A percentile compares a stretch with the other conserved stretches of the same genome.
Evolutionary conservation across 352 stramenopile species (phyloP).

Genomic region (Phytophthora kernoviae): DNA sequence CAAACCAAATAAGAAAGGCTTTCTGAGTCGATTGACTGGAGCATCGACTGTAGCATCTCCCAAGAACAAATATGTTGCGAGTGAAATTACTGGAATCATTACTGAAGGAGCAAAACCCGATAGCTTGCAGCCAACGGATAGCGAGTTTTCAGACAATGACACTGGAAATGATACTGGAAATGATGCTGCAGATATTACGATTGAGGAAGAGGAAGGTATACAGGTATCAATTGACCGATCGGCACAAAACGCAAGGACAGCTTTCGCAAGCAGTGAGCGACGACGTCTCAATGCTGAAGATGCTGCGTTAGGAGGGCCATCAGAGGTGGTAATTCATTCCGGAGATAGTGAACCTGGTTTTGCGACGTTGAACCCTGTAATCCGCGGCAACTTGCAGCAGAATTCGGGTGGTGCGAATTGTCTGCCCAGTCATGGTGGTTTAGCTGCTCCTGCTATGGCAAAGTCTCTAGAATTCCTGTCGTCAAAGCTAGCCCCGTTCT

Average conservation of each 20-base stretch:
- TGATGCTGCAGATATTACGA: conserved; percentile 15
- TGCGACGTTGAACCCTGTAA: conserved; percentile 70
- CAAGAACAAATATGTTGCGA: conserved; percentile 26
- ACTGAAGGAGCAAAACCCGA: conserved; percentile 20
- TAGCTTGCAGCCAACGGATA: not conserved
- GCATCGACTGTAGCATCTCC: conserved; percentile 8
- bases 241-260: not conserved
- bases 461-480: conserved; percentile 25
- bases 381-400: conserved; percentile 29
- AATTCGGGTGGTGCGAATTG: conserved; percentile 6
- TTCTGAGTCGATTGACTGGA: conserved; percentile 33
- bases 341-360: conserved; percentile 71
- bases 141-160: conserved; percentile 2
- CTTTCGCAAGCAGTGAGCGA: conserved; percentile 4
- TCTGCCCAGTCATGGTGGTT: conserved; percentile 17
- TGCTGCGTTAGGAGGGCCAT: conserved; percentile 29
- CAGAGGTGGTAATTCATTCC: conserved; percentile 79
- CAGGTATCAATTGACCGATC: conserved; percentile 49
- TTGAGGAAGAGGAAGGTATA: conserved; percentile 59
- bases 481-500: conserved; percentile 35
- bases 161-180: not conserved
- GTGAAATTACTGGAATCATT: conserved; percentile 24
- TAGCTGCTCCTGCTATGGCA: conserved; percentile 28
- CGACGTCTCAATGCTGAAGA: conserved; percentile 29
- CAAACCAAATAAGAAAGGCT: conserved; percentile 50